Evolutionary conservation across 495 filamentous ascomycete species (phyloP).

Genomic region (Aeminium ludgeri): DNA sequence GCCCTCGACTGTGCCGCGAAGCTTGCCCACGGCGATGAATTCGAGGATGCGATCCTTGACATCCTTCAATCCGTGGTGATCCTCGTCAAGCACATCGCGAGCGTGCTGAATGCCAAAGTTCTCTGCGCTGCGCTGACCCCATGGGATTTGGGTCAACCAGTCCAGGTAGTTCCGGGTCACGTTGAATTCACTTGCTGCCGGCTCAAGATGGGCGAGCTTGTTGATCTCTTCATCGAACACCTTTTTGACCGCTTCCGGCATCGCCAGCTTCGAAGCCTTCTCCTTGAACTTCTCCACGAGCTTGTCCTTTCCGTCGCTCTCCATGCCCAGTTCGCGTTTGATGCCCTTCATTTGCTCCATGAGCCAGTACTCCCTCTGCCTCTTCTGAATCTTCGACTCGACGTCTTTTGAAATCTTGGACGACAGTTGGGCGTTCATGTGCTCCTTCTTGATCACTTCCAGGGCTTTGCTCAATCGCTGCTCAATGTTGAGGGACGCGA

Average conservation of each 20-base stretch:
- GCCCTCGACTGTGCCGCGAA: constrained; percentile 92
- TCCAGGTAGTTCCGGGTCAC: constrained; percentile 99
- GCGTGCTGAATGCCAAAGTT: constrained; percentile 92
- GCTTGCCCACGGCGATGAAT: constrained; percentile 96
- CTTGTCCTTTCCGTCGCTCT: constrained; percentile 96
- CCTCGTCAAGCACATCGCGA: constrained; percentile 80
- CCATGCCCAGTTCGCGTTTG: constrained; percentile 80
- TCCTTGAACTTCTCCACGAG: constrained; percentile 93
- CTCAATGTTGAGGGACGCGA: constrained; percentile 75
- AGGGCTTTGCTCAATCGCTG: constrained; percentile 79
- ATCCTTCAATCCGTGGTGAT: constrained; percentile 94
- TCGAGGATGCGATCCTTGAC: constrained; percentile 98
- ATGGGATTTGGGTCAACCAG: constrained; percentile 95
- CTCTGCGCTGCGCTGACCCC: constrained; percentile 89
- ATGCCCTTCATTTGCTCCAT: constrained; percentile 99
- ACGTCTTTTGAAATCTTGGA: constrained; percentile 98
- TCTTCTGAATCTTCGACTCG: constrained; percentile 92
- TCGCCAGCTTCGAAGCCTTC: constrained; percentile 81
- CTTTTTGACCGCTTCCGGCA: constrained; percentile 92
- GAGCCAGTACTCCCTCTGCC: constrained; percentile 95
- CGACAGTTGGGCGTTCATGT: constrained; percentile 93
- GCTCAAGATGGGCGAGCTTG: constrained; percentile 86
- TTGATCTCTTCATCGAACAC: constrained; percentile 97
- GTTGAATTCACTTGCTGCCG: constrained; percentile 93
- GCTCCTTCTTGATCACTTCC: constrained; percentile 85